These are phyloP conservation scores for Colletotrichum plurivorum DNA, from an alignment of 2,329 filamentous ascomycete species.

Conservation along the genomic window DNA sequence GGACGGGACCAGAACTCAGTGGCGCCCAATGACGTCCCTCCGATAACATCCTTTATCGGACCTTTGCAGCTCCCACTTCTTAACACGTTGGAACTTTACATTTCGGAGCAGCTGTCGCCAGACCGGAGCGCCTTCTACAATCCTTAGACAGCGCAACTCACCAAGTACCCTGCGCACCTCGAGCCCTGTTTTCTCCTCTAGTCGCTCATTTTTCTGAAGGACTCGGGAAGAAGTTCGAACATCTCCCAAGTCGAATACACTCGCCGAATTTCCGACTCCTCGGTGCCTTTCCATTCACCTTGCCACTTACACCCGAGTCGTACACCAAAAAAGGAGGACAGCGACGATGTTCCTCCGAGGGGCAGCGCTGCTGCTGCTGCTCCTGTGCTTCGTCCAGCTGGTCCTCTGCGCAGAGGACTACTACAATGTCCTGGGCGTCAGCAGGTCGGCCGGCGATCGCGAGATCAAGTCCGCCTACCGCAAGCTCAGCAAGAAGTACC, in stretches of 20 bases:
- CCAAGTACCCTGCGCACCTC: slow-evolving; percentile 1
- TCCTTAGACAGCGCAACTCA: neutral
- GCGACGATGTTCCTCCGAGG: slow-evolving; percentile 66
- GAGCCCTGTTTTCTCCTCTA: slow-evolving; percentile 17
- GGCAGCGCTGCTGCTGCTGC: slow-evolving; percentile 63
- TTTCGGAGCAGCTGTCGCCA: slow-evolving; percentile 17
- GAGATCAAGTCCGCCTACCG: slow-evolving; percentile 96
- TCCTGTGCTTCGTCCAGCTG: slow-evolving; percentile 68
- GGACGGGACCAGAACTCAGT: neutral
- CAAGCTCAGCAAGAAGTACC: slow-evolving; percentile 92
- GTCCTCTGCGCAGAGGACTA: slow-evolving; percentile 78
- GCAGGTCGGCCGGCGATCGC: slow-evolving; percentile 83
- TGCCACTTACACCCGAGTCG: slow-evolving; percentile 16
- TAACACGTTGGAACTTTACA: slow-evolving; percentile 44
- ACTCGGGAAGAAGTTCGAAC: neutral
- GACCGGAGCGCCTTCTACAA: no score
- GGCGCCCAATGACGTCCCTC: slow-evolving; percentile 8
- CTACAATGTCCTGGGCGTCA: slow-evolving; percentile 87
- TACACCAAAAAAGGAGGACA: slow-evolving; percentile 40
- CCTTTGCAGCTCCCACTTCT: slow-evolving; percentile 38
- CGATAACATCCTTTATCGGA: slow-evolving; percentile 39
- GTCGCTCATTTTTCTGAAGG: slow-evolving; percentile 21
- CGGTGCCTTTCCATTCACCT: neutral
- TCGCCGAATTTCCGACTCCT: neutral
- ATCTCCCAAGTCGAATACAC: neutral